Conservation (phyloP, 1,284 basidiomycete species). For the Cutaneotrichosporon cyanovorans region DNA sequence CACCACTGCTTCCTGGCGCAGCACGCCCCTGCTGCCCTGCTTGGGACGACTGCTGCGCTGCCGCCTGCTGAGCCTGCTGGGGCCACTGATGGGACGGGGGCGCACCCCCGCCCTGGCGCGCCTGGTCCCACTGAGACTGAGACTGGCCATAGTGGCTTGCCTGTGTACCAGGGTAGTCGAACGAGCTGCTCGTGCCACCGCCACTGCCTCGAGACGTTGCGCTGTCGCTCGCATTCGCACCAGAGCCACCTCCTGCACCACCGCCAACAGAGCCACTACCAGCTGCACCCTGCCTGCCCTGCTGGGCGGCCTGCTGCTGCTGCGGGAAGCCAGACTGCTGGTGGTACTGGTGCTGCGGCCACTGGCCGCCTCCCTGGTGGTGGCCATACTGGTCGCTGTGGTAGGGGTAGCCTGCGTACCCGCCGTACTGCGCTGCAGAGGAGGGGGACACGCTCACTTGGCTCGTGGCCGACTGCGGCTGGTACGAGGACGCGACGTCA, state of each 20-base stretch:
- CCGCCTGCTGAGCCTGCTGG: conserved; percentile 5
- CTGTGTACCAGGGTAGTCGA: conserved; percentile 6
- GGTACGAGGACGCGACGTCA: conserved; percentile 15
- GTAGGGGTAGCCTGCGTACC: conserved; percentile 13
- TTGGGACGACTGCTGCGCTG: conserved; percentile 7
- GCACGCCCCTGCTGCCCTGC: conserved; percentile 5
- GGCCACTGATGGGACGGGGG: conserved; percentile 10
- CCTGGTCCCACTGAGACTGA: conserved; percentile 14
- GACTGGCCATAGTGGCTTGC: conserved; percentile 7
- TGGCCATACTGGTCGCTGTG: conserved; percentile 8
- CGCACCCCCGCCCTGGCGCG: conserved; percentile 1
- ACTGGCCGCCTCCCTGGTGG: conserved; percentile 13
- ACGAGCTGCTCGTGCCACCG: conserved; percentile 3
- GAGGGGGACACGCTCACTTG: conserved; percentile 3
- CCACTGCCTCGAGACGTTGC: conserved; percentile 2
- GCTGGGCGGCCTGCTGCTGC: conserved; percentile 8
- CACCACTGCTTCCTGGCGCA: conserved; percentile 10
- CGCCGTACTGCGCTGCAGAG: conserved; percentile 12
- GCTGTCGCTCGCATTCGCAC: conserved; percentile 2
- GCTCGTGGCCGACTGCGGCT: conserved; percentile 7
- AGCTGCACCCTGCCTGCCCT: conserved; percentile 12
- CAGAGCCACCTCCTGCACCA: conserved; percentile 1
- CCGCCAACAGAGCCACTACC: conserved; percentile 7
- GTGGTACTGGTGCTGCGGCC: conserved; percentile 12
- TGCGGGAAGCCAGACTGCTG: conserved; percentile 4